These are phyloP conservation scores for Datura wrightii DNA, from an alignment of 257 asterid genomes.

Conservation along the genomic window DNA sequence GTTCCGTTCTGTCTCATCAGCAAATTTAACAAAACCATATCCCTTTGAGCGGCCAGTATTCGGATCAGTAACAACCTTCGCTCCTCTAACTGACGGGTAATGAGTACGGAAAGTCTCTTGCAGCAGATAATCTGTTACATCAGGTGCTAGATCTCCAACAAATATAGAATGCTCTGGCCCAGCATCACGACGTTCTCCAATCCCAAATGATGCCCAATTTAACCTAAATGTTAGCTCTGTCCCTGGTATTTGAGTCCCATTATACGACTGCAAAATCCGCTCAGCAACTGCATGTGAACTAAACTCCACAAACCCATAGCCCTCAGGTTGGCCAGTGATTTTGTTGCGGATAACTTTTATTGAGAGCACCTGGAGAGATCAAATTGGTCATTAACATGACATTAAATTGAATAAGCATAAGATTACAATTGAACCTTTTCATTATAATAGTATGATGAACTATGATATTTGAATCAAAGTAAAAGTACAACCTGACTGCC, in stretches of 20 bases:
- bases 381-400: conserved; percentile 18
- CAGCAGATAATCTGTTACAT: conserved; percentile 89
- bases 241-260: conserved; percentile 95
- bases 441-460: background rate
- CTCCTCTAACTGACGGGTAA: conserved; percentile 94
- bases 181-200: conserved; percentile 84
- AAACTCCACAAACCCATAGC: conserved; percentile 95
- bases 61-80: conserved; percentile 98
- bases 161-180: conserved; percentile 98
- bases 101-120: conserved; percentile 92
- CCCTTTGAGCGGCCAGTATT: conserved; percentile 97
- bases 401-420: conserved; percentile 11
- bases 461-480: background rate
- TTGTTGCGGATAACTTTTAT: conserved; percentile 91
- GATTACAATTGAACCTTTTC: background rate
- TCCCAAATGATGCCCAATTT: conserved; percentile 98
- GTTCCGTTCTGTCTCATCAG: conserved; percentile 87
- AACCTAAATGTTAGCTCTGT: conserved; percentile 93
- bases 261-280: conserved; percentile 77
- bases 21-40: conserved; percentile 97
- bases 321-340: conserved; percentile 92
- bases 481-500: background rate
- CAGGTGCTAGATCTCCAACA: conserved; percentile 99
- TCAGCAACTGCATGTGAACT: conserved; percentile 84
- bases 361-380: conserved; percentile 72